Percentiles rank a stretch among this genome's conserved stretches.
Evolutionary conservation across 805 yeast genomes (phyloP).

Genomic region (Metschnikowia continentalis): DNA sequence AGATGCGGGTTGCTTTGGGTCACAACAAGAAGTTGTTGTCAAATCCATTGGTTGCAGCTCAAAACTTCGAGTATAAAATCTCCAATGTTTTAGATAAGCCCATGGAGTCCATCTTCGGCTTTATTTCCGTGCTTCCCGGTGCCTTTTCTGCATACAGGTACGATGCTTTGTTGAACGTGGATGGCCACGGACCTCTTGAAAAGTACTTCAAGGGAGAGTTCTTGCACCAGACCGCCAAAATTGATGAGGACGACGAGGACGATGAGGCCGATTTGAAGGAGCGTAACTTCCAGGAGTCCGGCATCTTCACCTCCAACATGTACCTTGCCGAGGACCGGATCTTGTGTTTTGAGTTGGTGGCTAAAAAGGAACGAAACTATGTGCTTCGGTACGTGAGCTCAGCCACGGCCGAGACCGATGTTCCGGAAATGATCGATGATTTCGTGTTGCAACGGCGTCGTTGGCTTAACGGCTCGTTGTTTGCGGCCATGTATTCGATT

Average conservation of each 20-base stretch:
- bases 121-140: slow-evolving; percentile 63
- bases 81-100: slow-evolving; percentile 67
- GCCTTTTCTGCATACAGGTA: slow-evolving; percentile 65
- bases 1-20: slow-evolving; percentile 76
- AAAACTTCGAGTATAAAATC: slow-evolving; percentile 63
- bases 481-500: slow-evolving; percentile 90
- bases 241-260: slow-evolving; percentile 44
- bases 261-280: slow-evolving; percentile 41
- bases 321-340: slow-evolving; percentile 68
- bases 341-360: slow-evolving; percentile 60
- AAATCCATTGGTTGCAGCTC: slow-evolving; percentile 62
- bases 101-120: slow-evolving; percentile 60
- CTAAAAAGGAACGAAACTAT: slow-evolving; percentile 77
- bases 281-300: slow-evolving; percentile 37
- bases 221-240: slow-evolving; percentile 52
- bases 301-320: slow-evolving; percentile 64
- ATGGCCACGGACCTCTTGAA: slow-evolving; percentile 55
- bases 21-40: slow-evolving; percentile 29
- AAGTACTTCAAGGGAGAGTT: slow-evolving; percentile 66
- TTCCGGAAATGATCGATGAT: slow-evolving; percentile 91
- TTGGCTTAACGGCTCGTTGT: slow-evolving; percentile 97
- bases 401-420: slow-evolving; percentile 96
- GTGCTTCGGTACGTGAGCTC: slow-evolving; percentile 85
- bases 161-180: slow-evolving; percentile 52
- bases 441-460: slow-evolving; percentile 94